Conservation (phyloP, 352 stramenopile species). For the Phytophthora pinifolia region DNA sequence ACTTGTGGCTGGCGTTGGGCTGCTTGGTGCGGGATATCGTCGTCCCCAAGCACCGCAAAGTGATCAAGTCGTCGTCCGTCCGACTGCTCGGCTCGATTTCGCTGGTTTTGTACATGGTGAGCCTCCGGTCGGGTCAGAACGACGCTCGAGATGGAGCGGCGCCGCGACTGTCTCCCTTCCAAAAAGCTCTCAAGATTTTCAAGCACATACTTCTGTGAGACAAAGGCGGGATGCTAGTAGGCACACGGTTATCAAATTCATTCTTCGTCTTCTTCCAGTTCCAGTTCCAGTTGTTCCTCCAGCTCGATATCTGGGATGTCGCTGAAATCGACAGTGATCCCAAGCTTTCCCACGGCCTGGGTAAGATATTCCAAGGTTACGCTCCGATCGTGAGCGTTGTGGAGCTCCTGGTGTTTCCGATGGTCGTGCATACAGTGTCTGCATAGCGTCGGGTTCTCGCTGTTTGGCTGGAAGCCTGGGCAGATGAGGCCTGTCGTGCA, state of each 20-base stretch:
- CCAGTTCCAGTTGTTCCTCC: conserved; percentile 55
- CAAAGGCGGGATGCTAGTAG: neutral
- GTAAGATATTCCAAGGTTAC: conserved; percentile 54
- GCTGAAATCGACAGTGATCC: conserved; percentile 53
- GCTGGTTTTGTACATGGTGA: conserved; percentile 31
- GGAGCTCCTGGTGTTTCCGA: conserved; percentile 60
- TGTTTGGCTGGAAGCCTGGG: conserved; percentile 71
- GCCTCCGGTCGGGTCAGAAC: conserved; percentile 15
- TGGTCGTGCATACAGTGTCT: conserved; percentile 77
- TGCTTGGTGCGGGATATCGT: conserved; percentile 42
- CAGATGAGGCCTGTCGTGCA: conserved; percentile 68
- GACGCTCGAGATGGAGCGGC: conserved; percentile 10
- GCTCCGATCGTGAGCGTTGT: conserved; percentile 34
- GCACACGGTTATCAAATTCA: conserved; percentile 2
- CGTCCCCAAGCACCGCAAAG: conserved; percentile 31
- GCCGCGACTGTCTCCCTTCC: conserved; percentile 5
- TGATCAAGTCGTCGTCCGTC: conserved; percentile 36
- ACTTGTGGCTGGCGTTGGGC: conserved; percentile 33
- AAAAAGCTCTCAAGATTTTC: conserved; percentile 3
- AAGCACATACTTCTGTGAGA: conserved; percentile 16
- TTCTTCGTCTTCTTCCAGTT: conserved; percentile 37
- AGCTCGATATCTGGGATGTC: conserved; percentile 53
- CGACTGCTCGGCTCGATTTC: conserved; percentile 27
- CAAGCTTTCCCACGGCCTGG: conserved; percentile 52
- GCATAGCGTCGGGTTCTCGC: conserved; percentile 68